A percentile compares a stretch with the other conserved stretches of the same genome.
Evolutionary conservation across 768 basidiomycete genomes (phyloP).

Genomic region (Boletus rubroflammeus): DNA sequence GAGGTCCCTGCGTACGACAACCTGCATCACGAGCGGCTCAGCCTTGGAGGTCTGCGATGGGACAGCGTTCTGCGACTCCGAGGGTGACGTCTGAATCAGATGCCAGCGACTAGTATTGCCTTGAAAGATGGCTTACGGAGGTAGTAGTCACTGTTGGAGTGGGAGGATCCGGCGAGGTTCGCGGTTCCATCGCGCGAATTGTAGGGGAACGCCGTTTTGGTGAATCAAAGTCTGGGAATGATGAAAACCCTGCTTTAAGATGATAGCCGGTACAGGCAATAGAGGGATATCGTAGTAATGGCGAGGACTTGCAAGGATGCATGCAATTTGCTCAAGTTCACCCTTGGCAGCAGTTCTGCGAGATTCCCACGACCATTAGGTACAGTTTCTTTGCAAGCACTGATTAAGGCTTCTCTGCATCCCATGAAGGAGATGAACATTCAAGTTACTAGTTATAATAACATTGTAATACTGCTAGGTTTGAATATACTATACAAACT

Average conservation of each 20-base stretch:
- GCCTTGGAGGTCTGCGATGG: not conserved
- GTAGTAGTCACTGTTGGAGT: not conserved
- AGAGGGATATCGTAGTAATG: not conserved
- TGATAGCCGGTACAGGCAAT: not conserved
- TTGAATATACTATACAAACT: too few species aligned
- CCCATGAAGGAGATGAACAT: too few species aligned
- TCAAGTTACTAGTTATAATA: too few species aligned
- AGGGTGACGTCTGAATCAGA: not conserved
- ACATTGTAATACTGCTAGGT: too few species aligned
- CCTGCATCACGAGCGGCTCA: slow-evolving; percentile 40
- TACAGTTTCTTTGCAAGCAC: too few species aligned
- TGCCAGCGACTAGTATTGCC: too few species aligned
- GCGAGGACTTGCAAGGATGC: slow-evolving; percentile 15
- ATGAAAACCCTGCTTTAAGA: not conserved
- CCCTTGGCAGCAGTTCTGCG: not conserved
- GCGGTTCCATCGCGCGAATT: slow-evolving; percentile 2
- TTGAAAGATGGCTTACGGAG: slow-evolving; percentile 1
- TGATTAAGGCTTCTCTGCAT: not conserved
- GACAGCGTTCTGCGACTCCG: not conserved
- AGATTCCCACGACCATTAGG: not conserved
- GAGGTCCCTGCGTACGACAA: slow-evolving; percentile 41
- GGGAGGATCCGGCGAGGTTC: not conserved
- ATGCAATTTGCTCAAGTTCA: not conserved
- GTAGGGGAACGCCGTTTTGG: not conserved
- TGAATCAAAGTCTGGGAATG: not conserved